A percentile compares a stretch with the other conserved stretches of the same genome.
phyloP scores from a whole-genome alignment of 2,329 filamentous ascomycete genomes.

The Fusarium subtropicale region DNA sequence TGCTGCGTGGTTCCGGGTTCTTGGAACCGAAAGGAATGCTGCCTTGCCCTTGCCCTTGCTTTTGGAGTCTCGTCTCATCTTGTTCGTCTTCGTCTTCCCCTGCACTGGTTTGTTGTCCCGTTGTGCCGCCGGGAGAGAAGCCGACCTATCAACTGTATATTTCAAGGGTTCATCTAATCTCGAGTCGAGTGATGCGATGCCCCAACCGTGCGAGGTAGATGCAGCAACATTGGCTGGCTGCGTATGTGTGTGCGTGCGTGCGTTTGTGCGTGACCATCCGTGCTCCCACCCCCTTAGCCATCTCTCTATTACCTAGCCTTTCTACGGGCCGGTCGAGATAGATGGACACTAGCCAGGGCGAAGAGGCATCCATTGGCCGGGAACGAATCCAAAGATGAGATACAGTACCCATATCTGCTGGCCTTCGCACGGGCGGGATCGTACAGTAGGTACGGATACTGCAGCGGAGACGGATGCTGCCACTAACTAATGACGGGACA shows the following conservation, averaged over 20 bases:
- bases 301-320: background rate
- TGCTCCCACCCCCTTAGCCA: slow-evolving; percentile 16
- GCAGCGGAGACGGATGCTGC: slow-evolving; percentile 23
- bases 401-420: background rate
- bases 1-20: slow-evolving; percentile 17
- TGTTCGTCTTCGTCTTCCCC: slow-evolving; percentile 13
- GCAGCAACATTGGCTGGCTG: slow-evolving; percentile 19
- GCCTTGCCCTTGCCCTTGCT: slow-evolving; percentile 5
- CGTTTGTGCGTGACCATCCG: slow-evolving; percentile 25
- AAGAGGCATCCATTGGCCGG: background rate
- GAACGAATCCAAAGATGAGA: background rate
- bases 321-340: slow-evolving; percentile 2
- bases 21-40: slow-evolving; percentile 34
- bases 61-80: slow-evolving; percentile 24
- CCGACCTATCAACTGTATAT: slow-evolving; percentile 17
- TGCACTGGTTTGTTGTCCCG: slow-evolving; percentile 8
- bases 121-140: slow-evolving; percentile 32
- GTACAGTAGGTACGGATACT: slow-evolving; percentile 10
- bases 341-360: slow-evolving; percentile 9
- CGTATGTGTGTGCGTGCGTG: background rate
- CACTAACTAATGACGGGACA: slow-evolving; percentile 41
- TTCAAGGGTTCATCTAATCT: slow-evolving; percentile 1
- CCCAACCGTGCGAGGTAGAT: slow-evolving; percentile 39
- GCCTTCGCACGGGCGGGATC: slow-evolving; percentile 39
- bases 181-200: slow-evolving; percentile 8